A percentile compares a stretch with the other conserved stretches of the same genome.
These are phyloP conservation scores for Carex littledalei DNA, from an alignment of 176 grass and related monocot species.

Conservation along the genomic window DNA sequence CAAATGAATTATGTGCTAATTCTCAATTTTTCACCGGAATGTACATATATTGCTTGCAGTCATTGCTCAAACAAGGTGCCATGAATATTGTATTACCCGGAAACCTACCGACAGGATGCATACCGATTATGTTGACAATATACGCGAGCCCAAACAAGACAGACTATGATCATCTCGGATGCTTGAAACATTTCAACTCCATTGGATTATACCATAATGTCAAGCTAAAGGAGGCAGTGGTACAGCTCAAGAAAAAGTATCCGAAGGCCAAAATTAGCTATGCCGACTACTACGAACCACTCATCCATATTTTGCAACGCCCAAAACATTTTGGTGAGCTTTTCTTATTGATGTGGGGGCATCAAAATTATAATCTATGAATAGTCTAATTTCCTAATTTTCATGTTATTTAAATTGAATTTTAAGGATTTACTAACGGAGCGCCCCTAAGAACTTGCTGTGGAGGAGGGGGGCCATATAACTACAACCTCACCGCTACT, in stretches of 20 bases:
- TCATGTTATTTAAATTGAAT: neutral
- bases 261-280: neutral
- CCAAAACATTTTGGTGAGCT: conserved; percentile 19
- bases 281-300: conserved; percentile 27
- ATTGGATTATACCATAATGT: conserved; percentile 33
- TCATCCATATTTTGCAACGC: neutral
- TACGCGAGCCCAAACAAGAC: conserved; percentile 22
- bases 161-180: conserved; percentile 35
- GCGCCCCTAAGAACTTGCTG: conserved; percentile 39
- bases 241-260: neutral
- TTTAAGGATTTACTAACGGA: conserved; percentile 4
- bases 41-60: neutral
- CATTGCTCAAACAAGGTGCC: conserved; percentile 36
- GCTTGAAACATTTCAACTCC: conserved; percentile 33
- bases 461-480: conserved; percentile 57
- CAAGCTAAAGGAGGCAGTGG: neutral
- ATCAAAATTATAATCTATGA: neutral
- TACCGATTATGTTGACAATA: conserved; percentile 23
- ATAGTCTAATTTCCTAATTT: neutral
- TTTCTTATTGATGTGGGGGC: neutral
- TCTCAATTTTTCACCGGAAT: neutral
- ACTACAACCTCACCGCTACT: conserved; percentile 49
- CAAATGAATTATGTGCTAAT: too few relatives aligned
- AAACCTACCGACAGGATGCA: conserved; percentile 41
- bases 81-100: conserved; percentile 29